Base-by-base conservation (phyloP, 1,284 basidiomycete species). In the Irpex rosettiformis region DNA sequence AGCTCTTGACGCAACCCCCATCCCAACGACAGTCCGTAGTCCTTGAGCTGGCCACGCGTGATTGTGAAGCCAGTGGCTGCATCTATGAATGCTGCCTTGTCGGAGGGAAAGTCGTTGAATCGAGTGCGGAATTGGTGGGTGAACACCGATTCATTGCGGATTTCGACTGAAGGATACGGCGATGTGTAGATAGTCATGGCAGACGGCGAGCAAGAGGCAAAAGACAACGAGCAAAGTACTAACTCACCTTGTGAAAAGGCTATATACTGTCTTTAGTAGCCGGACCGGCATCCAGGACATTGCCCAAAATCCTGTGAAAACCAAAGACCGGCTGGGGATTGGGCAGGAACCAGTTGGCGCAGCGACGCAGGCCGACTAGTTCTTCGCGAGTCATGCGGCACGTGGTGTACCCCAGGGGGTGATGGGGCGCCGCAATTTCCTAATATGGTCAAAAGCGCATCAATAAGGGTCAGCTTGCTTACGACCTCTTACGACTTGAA, bases 61-160 rank as follows among this genome's bases (percentile, higher is more conserved):
- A 93, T 62, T 1, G 76, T 75, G 0, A 77, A 72, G 0, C 83
- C 86, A 0, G 87, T 81, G 1, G 73, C 70, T 0, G 85, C 86
- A 64, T 93, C 90, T 56, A 91, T 78, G 69, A 85, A 90, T 0
- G 88, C 88, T 4, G 79, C 78, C 10, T 33, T 22, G 1, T 53
- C 43, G 4, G 48, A 24, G 3, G 64, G 59, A 45, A 52, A 57
- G 21, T 64, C 53, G 30, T 55, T 48, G 56, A 55, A 62, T 2
- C 57, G 59, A 10, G 63, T 62, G 25, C 59, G 58, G 42, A 70
- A 67, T 30, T 72, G 60, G 52, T 67, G 61, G n/a, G 70, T 63
- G 61, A 66, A 69, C 54, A 72, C 63, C 25, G 68, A 71, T 29
- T 66, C 62, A 11, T 66, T 54, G 21, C 66, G 66, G 52, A 71